Conservation (phyloP, 2,329 filamentous ascomycete genomes). For the Septoria petroselini region DNA sequence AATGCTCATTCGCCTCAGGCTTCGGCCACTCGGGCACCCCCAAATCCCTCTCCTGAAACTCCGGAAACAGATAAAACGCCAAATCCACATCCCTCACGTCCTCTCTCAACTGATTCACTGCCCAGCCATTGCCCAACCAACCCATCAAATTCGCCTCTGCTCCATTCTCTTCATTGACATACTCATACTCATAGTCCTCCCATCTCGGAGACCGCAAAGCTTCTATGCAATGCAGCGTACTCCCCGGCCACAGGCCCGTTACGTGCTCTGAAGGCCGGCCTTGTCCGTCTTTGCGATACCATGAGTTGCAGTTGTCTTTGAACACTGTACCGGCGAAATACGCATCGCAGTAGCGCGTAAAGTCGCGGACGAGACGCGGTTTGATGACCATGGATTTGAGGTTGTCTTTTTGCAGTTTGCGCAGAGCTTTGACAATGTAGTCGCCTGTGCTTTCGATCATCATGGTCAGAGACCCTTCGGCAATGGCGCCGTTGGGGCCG, state of each 20-base stretch:
- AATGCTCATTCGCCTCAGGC: constrained; percentile 43
- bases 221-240: constrained; percentile 54
- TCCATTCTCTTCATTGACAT: constrained; percentile 31
- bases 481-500: constrained; percentile 26
- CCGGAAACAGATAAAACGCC: constrained; percentile 44
- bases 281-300: constrained; percentile 20
- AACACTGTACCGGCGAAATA: constrained; percentile 49
- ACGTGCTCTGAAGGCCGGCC: constrained; percentile 40
- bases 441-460: constrained; percentile 36
- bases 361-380: constrained; percentile 49
- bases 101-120: constrained; percentile 52
- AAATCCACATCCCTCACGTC: constrained; percentile 39
- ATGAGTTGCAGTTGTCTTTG: constrained; percentile 19
- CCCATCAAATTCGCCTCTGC: constrained; percentile 52
- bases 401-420: constrained; percentile 46
- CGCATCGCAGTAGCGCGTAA: constrained; percentile 46
- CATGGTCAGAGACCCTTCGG: constrained; percentile 26
- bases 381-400: constrained; percentile 44
- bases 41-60: constrained; percentile 38
- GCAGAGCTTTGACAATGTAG: constrained; percentile 44
- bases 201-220: constrained; percentile 56
- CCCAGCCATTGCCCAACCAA: constrained; percentile 69
- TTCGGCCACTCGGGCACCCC: constrained; percentile 33
- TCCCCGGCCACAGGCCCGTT: constrained; percentile 22
- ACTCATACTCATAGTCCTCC: constrained; percentile 59